These are phyloP conservation scores for Penicillium steckii DNA, from an alignment of 495 filamentous ascomycete genomes.

Conservation along the genomic window DNA sequence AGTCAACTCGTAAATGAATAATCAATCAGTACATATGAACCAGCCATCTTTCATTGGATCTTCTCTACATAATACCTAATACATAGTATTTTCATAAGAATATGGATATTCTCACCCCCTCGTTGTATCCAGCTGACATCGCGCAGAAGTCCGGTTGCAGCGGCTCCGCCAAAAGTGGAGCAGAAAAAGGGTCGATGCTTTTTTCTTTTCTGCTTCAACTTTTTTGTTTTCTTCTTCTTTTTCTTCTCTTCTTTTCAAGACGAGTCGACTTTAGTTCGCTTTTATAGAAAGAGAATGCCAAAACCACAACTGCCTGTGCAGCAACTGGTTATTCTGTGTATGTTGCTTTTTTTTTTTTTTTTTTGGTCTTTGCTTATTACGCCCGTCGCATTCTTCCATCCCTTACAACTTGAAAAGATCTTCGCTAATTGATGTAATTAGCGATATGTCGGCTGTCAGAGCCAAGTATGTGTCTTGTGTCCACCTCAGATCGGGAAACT, in stretches of 20 bases:
- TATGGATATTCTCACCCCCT: too few relatives aligned
- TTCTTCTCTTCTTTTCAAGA: not conserved
- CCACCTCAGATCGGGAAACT: too few relatives aligned
- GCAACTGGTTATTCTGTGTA: constrained; percentile 64
- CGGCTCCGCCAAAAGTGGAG: not conserved
- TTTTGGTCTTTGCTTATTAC: too few relatives aligned
- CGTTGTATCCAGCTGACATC: not conserved
- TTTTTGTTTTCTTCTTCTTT: constrained; percentile 5
- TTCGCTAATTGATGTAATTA: constrained; percentile 17
- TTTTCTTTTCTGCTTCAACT: constrained; percentile 2
- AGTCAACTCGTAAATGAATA: too few relatives aligned
- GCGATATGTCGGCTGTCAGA: constrained; percentile 80
- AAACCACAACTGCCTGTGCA: constrained; percentile 45
- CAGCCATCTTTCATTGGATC: not conserved
- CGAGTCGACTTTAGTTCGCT: not conserved
- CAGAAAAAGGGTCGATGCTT: not conserved
- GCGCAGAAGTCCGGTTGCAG: constrained; percentile 6
- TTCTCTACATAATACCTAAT: too few relatives aligned
- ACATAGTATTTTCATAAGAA: too few relatives aligned
- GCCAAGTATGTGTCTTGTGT: constrained; percentile 49
- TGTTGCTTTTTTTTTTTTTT: constrained; percentile 25
- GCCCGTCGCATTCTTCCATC: too few relatives aligned
- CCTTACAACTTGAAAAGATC: not conserved
- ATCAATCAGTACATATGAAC: not conserved
- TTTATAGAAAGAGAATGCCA: constrained; percentile 22